Percentiles rank a stretch among this genome's conserved stretches.
These are phyloP conservation scores for Moesziomyces aphidis DNA, from an alignment of 1,284 basidiomycete genomes.

Conservation along the genomic window DNA sequence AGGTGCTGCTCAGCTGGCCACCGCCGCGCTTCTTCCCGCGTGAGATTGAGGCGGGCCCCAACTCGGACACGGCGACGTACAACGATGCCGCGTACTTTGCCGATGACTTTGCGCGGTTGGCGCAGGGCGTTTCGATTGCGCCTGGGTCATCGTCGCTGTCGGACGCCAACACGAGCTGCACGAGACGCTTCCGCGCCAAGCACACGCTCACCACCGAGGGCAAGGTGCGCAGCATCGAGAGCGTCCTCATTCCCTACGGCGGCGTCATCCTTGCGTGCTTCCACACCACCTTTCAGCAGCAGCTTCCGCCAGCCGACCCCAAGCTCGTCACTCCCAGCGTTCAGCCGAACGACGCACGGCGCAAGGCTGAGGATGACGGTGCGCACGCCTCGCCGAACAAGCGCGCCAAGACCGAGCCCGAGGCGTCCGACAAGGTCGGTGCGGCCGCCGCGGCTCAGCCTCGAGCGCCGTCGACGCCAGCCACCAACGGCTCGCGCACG, in stretches of 20 bases:
- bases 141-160: slow-evolving; percentile 68
- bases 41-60: slow-evolving; percentile 12
- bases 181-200: slow-evolving; percentile 85
- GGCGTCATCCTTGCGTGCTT: slow-evolving; percentile 71
- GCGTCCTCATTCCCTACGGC: slow-evolving; percentile 94
- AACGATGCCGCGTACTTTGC: slow-evolving; percentile 76
- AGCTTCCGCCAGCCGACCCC: slow-evolving; percentile 35
- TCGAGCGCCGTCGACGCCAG: background rate
- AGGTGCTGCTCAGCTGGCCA: slow-evolving; percentile 86
- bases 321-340: slow-evolving; percentile 25
- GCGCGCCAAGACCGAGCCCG: slow-evolving; percentile 15
- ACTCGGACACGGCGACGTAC: slow-evolving; percentile 34
- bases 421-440: background rate
- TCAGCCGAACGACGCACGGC: slow-evolving; percentile 23
- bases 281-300: slow-evolving; percentile 66
- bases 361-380: slow-evolving; percentile 28
- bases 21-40: slow-evolving; percentile 69
- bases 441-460: slow-evolving; percentile 2
- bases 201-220: slow-evolving; percentile 77
- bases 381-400: slow-evolving; percentile 27
- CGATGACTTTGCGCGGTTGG: slow-evolving; percentile 84
- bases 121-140: slow-evolving; percentile 75
- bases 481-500: background rate
- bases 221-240: slow-evolving; percentile 77
- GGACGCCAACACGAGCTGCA: slow-evolving; percentile 90